A percentile compares a stretch with the other conserved stretches of the same genome.
Evolutionary conservation across 768 basidiomycete species (phyloP).

Genomic region (Postia placenta): DNA sequence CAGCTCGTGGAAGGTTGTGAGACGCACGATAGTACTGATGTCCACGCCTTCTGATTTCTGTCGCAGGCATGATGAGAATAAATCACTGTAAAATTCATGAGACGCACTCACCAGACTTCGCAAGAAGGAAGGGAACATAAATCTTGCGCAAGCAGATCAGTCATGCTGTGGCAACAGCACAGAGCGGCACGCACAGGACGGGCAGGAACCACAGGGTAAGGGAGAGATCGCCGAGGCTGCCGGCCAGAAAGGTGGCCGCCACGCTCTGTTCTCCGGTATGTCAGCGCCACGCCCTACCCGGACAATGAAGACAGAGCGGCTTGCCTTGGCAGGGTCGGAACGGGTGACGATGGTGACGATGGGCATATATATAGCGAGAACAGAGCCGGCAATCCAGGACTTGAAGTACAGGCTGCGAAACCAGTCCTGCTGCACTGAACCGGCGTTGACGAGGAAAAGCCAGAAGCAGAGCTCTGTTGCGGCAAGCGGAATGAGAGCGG

Average conservation of each 20-base stretch:
- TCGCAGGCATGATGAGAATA: too few relatives aligned
- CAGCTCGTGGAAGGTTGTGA: constrained; percentile 77
- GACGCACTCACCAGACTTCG: constrained; percentile 47
- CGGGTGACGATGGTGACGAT: constrained; percentile 61
- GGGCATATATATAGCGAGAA: constrained; percentile 63
- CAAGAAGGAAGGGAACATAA: constrained; percentile 64
- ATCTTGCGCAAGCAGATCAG: constrained; percentile 30
- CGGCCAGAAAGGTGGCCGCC: constrained; percentile 63
- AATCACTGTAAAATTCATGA: constrained; percentile 1
- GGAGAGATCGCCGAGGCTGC: constrained; percentile 60
- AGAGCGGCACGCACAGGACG: constrained; percentile 43
- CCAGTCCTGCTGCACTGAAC: constrained; percentile 64
- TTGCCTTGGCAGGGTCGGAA: constrained; percentile 46
- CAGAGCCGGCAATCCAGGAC: constrained; percentile 63
- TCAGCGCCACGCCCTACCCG: not conserved
- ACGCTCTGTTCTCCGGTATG: constrained; percentile 44
- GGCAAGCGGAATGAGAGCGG: not conserved
- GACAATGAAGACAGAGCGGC: constrained; percentile 20
- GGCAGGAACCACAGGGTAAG: constrained; percentile 74
- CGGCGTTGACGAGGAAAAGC: constrained; percentile 73
- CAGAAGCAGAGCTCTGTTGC: constrained; percentile 76
- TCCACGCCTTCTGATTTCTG: constrained; percentile 64
- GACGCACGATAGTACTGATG: constrained; percentile 53
- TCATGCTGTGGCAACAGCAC: not conserved
- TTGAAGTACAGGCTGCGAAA: constrained; percentile 73